phyloP scores from a whole-genome alignment of 306 rosid species.

The Citrullus amarus region DNA sequence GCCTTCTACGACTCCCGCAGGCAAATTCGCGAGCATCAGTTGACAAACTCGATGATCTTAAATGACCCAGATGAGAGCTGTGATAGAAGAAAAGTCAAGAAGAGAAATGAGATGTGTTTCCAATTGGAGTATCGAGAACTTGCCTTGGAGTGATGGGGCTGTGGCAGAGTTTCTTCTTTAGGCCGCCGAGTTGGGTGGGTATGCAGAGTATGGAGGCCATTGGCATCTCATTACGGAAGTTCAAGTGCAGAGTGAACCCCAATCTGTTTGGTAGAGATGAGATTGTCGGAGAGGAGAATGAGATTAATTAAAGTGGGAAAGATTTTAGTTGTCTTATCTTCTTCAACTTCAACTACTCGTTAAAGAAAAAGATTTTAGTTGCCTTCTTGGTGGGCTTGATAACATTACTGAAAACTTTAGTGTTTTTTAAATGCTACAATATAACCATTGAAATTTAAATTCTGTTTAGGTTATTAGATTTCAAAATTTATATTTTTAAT shows the following conservation, averaged over 20 bases:
- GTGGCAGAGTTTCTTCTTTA: not conserved
- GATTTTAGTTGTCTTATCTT: not conserved
- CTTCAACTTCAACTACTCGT: not conserved
- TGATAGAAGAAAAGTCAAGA: not conserved
- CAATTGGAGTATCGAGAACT: not conserved
- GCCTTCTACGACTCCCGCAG: not conserved
- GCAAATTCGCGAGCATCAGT: not conserved
- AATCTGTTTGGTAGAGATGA: not conserved
- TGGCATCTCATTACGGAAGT: not conserved
- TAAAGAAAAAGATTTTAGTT: no score
- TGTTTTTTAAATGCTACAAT: no score
- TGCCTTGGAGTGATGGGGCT: not conserved
- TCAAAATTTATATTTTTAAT: no score
- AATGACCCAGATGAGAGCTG: not conserved
- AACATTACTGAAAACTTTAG: no score
- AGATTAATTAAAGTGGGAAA: not conserved
- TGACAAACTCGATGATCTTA: not conserved
- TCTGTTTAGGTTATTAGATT: no score
- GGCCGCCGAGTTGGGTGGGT: not conserved
- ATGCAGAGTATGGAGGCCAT: not conserved
- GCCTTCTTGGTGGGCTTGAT: no score
- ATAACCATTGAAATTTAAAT: no score
- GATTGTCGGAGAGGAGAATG: not conserved
- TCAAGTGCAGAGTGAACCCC: not conserved
- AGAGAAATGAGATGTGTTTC: not conserved